Evolutionary conservation across 2,329 filamentous ascomycete genomes (phyloP).

Genomic region (Venturia aucupariae): DNA sequence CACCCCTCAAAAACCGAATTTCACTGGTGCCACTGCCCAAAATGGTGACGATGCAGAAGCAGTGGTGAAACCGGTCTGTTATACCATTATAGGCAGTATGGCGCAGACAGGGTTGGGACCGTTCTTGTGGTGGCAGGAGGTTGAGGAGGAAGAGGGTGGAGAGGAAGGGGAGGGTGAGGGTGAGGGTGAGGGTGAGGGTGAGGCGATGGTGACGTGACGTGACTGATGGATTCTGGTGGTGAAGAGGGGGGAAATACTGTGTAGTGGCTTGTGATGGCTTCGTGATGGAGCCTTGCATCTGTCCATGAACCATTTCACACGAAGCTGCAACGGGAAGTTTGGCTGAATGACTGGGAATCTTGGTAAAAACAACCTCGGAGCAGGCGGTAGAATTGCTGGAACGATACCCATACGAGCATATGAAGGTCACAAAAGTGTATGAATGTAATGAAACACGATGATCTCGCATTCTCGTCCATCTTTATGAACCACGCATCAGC

Average conservation of each 20-base stretch:
- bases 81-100: constrained; percentile 34
- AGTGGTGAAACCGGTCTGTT: neutral
- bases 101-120: constrained; percentile 38
- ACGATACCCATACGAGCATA: neutral
- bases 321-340: no score
- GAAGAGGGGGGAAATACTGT: no score
- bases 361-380: neutral
- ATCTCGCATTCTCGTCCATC: neutral
- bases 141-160: constrained; percentile 17
- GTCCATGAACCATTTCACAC: no score
- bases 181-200: neutral
- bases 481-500: neutral
- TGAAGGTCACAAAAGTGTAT: neutral
- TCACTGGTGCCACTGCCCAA: constrained; percentile 53
- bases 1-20: constrained; percentile 66
- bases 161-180: neutral
- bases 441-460: neutral
- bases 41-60: constrained; percentile 2
- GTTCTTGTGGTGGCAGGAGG: constrained; percentile 37
- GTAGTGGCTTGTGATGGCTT: neutral
- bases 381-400: neutral
- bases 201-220: constrained; percentile 6
- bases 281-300: neutral
- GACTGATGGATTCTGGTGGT: no score
- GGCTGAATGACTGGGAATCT: no score